phyloP scores from a whole-genome alignment of 2,329 filamentous ascomycete genomes.

The Hypomyces rosellus region DNA sequence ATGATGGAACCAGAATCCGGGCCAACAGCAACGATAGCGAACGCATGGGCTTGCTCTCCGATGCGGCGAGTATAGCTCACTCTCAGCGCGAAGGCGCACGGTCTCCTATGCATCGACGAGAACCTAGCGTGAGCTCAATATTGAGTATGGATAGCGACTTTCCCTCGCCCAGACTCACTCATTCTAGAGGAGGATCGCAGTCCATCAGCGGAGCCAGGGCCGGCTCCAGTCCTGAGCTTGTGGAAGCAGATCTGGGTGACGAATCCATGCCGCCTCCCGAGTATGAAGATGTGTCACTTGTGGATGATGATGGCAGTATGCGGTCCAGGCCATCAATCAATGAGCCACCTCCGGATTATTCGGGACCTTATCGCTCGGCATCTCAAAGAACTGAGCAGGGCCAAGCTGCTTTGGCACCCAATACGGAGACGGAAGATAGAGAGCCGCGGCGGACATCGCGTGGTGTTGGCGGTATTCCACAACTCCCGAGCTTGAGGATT shows the following conservation, averaged over 20 bases:
- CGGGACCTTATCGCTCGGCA: constrained; percentile 29
- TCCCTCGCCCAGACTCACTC: constrained; percentile 31
- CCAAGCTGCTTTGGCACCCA: neutral
- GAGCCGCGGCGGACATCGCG: constrained; percentile 14
- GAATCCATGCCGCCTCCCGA: constrained; percentile 46
- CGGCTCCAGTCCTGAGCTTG: constrained; percentile 47
- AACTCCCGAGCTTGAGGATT: constrained; percentile 48
- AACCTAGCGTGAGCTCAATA: constrained; percentile 47
- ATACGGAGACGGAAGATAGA: neutral
- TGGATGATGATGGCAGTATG: constrained; percentile 33
- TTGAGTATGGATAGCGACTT: constrained; percentile 47
- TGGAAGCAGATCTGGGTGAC: constrained; percentile 45
- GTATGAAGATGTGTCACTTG: constrained; percentile 45
- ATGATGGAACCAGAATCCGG: constrained; percentile 69
- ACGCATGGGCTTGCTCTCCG: constrained; percentile 62
- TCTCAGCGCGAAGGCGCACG: constrained; percentile 29
- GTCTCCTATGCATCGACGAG: constrained; percentile 35
- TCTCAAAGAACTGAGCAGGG: constrained; percentile 18
- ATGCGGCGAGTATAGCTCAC: constrained; percentile 57
- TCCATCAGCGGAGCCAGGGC: constrained; percentile 29
- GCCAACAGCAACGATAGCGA: constrained; percentile 71
- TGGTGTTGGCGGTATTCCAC: constrained; percentile 36
- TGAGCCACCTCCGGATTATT: constrained; percentile 48
- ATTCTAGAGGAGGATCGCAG: constrained; percentile 38
- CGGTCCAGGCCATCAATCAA: constrained; percentile 36